Conservation (phyloP, 73 alveolate genomes). For the Paramecium primaurelia region DNA sequence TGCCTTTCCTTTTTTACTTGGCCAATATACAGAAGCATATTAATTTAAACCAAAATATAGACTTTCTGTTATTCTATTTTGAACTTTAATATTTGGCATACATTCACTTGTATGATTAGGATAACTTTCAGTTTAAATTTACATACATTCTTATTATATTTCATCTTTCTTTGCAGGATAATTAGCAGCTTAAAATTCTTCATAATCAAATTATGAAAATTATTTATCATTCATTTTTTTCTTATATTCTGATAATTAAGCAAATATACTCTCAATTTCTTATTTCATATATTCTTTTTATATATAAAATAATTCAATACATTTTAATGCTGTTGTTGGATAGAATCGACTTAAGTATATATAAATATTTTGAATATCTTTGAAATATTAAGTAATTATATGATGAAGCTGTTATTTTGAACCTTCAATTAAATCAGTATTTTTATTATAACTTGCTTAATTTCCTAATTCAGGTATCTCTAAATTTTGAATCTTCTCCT, state of each 20-base stretch:
- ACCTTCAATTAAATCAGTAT: background rate
- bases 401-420: background rate
- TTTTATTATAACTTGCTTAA: background rate
- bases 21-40: constrained; percentile 4
- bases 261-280: background rate
- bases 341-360: background rate
- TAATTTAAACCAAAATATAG: constrained; percentile 4
- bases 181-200: background rate
- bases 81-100: constrained; percentile 5
- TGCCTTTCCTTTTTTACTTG: background rate
- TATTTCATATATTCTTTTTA: background rate
- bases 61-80: background rate
- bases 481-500: background rate
- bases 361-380: background rate
- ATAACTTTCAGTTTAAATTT: background rate
- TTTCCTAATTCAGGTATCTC: background rate
- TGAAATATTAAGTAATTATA: background rate
- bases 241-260: background rate
- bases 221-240: background rate
- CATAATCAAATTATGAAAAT: background rate
- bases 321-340: background rate
- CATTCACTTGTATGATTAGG: background rate
- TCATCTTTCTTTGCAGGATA: background rate
- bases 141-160: background rate
- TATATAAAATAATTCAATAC: background rate